Percentiles rank a stretch among this genome's conserved stretches.
Conservation (phyloP, 2,329 filamentous ascomycete genomes). For the Pseudocercospora vitis region DNA sequence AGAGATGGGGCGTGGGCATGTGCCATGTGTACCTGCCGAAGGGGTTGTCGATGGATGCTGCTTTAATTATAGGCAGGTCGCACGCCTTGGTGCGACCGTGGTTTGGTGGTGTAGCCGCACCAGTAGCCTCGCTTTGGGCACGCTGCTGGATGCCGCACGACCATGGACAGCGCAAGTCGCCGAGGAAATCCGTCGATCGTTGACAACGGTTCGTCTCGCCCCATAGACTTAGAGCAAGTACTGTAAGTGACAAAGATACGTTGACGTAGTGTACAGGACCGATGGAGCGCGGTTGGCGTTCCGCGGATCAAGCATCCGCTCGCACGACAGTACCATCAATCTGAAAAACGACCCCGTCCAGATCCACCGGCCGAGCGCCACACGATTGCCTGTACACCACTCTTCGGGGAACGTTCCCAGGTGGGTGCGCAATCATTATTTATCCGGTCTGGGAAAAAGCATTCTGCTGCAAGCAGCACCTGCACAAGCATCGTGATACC, state of each 20-base stretch:
- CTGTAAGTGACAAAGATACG: conserved; percentile 7
- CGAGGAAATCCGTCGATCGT: conserved; percentile 16
- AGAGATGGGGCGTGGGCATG: not conserved
- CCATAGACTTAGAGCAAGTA: too few relatives aligned
- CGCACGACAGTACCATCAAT: conserved; percentile 9
- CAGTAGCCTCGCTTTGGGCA: not conserved
- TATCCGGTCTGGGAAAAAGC: conserved; percentile 11
- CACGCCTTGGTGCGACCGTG: conserved; percentile 11
- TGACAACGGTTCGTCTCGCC: not conserved
- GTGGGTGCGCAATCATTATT: not conserved
- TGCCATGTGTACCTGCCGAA: conserved; percentile 10
- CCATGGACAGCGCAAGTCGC: conserved; percentile 3
- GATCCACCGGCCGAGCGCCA: conserved; percentile 8
- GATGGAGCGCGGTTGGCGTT: conserved; percentile 5
- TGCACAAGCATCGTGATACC: not conserved
- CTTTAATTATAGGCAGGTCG: conserved; percentile 7
- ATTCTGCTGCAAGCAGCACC: conserved; percentile 3
- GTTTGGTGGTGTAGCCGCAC: not conserved
- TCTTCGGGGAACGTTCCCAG: conserved; percentile 10
- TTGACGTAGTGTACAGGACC: conserved; percentile 11
- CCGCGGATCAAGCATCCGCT: conserved; percentile 16
- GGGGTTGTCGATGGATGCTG: not conserved
- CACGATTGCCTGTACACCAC: conserved; percentile 3
- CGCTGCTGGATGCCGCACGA: conserved; percentile 7
- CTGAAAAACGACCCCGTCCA: conserved; percentile 8